Percentiles rank a stretch among this genome's conserved stretches.
Conservation (phyloP, 1,139 yeast species). For the Pichia sp. region DNA sequence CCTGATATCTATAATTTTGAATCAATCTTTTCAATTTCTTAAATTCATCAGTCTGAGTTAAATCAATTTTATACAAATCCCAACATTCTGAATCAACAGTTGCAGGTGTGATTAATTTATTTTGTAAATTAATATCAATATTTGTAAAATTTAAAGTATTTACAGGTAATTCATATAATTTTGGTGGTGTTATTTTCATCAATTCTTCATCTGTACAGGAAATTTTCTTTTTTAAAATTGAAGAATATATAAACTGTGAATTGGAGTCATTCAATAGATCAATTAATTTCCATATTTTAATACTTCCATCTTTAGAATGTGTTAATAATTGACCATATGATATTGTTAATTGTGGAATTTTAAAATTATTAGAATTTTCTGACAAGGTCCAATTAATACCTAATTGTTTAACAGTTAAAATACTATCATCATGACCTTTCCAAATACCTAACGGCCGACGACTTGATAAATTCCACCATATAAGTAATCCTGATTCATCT, state of each 20-base stretch:
- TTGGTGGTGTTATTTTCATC: slow-evolving; percentile 6
- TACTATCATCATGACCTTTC: slow-evolving; percentile 42
- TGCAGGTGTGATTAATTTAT: slow-evolving; percentile 43
- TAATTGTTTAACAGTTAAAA: slow-evolving; percentile 39
- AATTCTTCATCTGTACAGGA: slow-evolving; percentile 5
- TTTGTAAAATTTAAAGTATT: slow-evolving; percentile 54
- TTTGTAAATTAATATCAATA: slow-evolving; percentile 31
- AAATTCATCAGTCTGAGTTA: slow-evolving; percentile 15
- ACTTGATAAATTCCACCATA: slow-evolving; percentile 45
- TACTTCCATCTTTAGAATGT: slow-evolving; percentile 49
- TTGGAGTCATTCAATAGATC: slow-evolving; percentile 11
- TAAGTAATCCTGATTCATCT: slow-evolving; percentile 44
- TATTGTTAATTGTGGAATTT: slow-evolving; percentile 9
- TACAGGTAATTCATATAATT: slow-evolving; percentile 41
- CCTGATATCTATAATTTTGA: slow-evolving; percentile 16
- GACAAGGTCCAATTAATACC: slow-evolving; percentile 30
- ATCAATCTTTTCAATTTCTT: slow-evolving; percentile 24
- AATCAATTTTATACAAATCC: slow-evolving; percentile 42
- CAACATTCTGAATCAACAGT: slow-evolving; percentile 47
- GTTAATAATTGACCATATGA: slow-evolving; percentile 37
- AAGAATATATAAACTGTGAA: slow-evolving; percentile 16
- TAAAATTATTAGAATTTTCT: neutral
- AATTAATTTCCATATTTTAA: slow-evolving; percentile 43
- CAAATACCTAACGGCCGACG: slow-evolving; percentile 41
- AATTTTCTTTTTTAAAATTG: slow-evolving; percentile 17